Evolutionary conservation across 2,329 filamentous ascomycete genomes (phyloP), one percentile per base, ranked within the genome.

Genomic region (Neospermospora avenae): DNA sequence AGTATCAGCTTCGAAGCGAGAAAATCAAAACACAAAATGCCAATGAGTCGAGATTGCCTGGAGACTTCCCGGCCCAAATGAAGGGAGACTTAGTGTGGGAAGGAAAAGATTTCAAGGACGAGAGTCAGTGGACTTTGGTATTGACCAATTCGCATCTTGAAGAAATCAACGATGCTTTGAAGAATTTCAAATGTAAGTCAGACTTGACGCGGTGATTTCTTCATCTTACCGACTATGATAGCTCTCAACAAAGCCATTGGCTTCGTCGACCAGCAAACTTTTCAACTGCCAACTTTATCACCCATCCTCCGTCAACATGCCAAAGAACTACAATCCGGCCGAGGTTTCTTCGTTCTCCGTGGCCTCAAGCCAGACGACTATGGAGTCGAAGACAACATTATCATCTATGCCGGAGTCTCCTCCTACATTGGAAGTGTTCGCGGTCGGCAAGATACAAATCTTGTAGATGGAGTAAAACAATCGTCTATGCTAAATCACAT

Each of bases 401-500:
- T 78, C 35, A 75, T 78, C 28, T 79, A 77, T 58, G 65, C 72
- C 1, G 77, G 78, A 0, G 63, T 79, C 1, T 77, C 76, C 0
- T 74, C 75, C 5, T 74, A 79, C 60, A 70, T 79, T 48, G 77
- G 70, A 31, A 64, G 65, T 8, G 65, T 73, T 10, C 68, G 76
- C 3, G 78, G 74, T 4, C 72, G 75, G 3, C 77, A 80, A 62
- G 74, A 78, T 67, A 74, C 74, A 53, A 74, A 74, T 20, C 75
- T 73, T 59, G 34, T 67, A 7, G 65, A 78, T 2, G 80, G 78
- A 16, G 65, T 74, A n/a, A 74, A 75, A 0, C 79, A 78, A 1
- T 81, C 83, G 46, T 80, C 83, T 0, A 78, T 84, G 5, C 70
- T 85, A 2, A 75, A 78, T 2, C 85, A 89, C 63, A 84, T 89